Evolutionary conservation across 2,329 filamentous ascomycete species (phyloP), one percentile per base, ranked within the genome.

Genomic region (Neopestalotiopsis sp.): DNA sequence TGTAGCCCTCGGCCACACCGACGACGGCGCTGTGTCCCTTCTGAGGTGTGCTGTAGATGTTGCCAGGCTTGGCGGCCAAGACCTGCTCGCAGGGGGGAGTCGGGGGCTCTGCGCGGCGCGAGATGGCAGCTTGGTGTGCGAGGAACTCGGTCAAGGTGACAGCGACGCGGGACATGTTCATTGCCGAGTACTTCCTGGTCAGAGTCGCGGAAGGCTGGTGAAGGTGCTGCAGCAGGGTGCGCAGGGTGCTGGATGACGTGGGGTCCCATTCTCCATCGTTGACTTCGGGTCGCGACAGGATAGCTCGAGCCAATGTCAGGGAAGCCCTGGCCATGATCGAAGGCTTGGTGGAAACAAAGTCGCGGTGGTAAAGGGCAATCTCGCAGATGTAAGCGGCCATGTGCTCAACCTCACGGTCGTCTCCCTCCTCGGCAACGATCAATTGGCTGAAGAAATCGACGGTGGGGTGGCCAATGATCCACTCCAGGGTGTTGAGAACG

Each of bases 351-450:
- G 95, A 96, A 71, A 99, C 95, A 76, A 99, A 99, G 73, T 98
- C 96, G 77, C 95, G 93, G 84, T 98, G 94, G 83, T 98, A 99
- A 57, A 98, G 86, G 60, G 95, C 94, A 76, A 98, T 95, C 84
- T 99, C 96, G 78, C 93, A 92, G 71, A 99, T 92, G 84, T 98
- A 99, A 71, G 93, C 88, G 20, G 95, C 91, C 93, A 99, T 95
- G 81, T 97, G 92, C 84, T 98, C 94, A 28, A 97, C 92, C 82
- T 98, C 95, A 30, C 90, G 87, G 79, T 97, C 94, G 76, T 92
- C 88, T 40, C 83, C 82, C 79, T 93, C 93, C 80, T 97, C 94
- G 60, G 93, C 89, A 52, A 97, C 89, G 71, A 95, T 94, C 71
- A 98, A 85, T 78, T 97, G 93, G 61, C 97, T 88, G 83, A 98